Conservation (phyloP, 495 filamentous ascomycete species). For the Cercophora newfieldiana region DNA sequence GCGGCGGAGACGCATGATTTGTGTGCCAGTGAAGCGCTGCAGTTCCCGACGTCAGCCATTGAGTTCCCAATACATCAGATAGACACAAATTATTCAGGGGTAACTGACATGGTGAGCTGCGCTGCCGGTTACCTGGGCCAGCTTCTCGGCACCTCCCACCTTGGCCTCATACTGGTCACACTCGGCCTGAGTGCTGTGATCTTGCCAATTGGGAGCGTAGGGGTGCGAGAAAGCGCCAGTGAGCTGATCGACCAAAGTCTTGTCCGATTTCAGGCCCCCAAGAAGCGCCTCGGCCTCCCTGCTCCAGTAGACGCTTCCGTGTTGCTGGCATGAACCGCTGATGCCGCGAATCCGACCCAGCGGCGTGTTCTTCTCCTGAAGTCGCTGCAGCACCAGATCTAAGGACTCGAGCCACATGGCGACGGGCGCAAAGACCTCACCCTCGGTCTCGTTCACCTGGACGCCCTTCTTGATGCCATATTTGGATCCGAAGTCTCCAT, state of each 20-base stretch:
- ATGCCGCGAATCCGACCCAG: slow-evolving; percentile 77
- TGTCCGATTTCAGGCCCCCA: slow-evolving; percentile 56
- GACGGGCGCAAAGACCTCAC: slow-evolving; percentile 89
- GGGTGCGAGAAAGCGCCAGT: slow-evolving; percentile 76
- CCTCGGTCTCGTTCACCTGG: slow-evolving; percentile 70
- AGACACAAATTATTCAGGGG: background rate
- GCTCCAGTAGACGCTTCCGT: slow-evolving; percentile 93
- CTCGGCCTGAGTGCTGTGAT: slow-evolving; percentile 87
- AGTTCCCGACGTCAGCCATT: slow-evolving; percentile 26
- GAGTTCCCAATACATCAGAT: background rate
- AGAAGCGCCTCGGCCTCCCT: slow-evolving; percentile 67
- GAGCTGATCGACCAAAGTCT: slow-evolving; percentile 67
- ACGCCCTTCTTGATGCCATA: slow-evolving; percentile 89
- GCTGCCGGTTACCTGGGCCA: slow-evolving; percentile 83
- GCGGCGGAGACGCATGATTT: slow-evolving; percentile 83
- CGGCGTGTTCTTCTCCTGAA: slow-evolving; percentile 74
- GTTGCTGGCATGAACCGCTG: slow-evolving; percentile 92
- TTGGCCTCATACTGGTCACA: slow-evolving; percentile 82
- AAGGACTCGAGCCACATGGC: slow-evolving; percentile 93
- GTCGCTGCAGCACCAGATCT: slow-evolving; percentile 73
- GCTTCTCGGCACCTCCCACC: slow-evolving; percentile 61
- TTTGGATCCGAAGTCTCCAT: slow-evolving; percentile 69
- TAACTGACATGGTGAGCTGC: slow-evolving; percentile 87
- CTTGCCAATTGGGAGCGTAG: slow-evolving; percentile 96
- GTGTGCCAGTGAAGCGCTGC: slow-evolving; percentile 95